Evolutionary conservation across 73 alveolate genomes (phyloP), one percentile per base, ranked within the genome.

Genomic region (Vitrella brassicaformis): DNA sequence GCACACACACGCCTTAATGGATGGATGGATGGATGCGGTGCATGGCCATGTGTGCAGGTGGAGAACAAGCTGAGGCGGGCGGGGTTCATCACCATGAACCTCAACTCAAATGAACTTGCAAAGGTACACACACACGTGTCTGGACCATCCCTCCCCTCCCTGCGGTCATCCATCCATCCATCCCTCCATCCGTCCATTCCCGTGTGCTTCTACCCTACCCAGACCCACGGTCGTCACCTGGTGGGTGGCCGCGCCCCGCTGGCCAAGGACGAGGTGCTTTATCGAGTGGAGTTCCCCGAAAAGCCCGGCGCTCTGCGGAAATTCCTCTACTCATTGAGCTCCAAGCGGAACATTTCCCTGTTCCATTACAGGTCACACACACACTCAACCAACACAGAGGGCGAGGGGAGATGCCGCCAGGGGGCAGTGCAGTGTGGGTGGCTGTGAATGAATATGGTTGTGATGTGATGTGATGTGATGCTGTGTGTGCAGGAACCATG

Each of bases 251-350:
- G 56, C 22, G 14, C 56, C 22, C 22, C 56, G 56, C 56, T 39
- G 4, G 56, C 69, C 7, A n/a, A 8, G 29, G 18, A 77, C 67
- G 84, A 77, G 47, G 84, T 73, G 1, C 77, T 77, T 56, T 77
- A 66, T 64, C 65, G 84, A 67, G 67, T 77, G 27, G 84, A 77
- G 68, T 77, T 77, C 67, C 84, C 84, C 9, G 84, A 77, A 64
- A 68, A 69, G 31, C 84, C 84, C 25, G 84, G 84, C 25, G 72
- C 75, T n/a, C 71, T 75, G 32, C 47, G 67, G 66, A 75, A 45
- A 68, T 75, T 75, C 75, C 28, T 75, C 56, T 39, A 56, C 30
- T 56, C 69, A 8, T 10, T 56, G 73, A 10, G n/a, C 68, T 19
- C 71, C 45, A 72, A 70, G 39, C 46, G 68, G 32, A 76, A 76